Base-by-base conservation (phyloP, 257 asterid genomes). In the Echium plantagineum region DNA sequence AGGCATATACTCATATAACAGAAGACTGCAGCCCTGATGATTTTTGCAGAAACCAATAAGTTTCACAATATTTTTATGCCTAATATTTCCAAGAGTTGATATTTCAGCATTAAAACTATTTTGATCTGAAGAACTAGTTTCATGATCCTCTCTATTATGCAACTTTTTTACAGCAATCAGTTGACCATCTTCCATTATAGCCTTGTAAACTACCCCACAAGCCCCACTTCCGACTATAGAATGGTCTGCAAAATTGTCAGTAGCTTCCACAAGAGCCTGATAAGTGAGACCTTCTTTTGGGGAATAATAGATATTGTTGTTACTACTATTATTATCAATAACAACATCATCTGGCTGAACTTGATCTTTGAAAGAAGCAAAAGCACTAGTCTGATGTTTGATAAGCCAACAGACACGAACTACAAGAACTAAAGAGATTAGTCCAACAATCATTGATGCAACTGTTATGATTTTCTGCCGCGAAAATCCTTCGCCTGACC, bases 81-180 rank as follows among this genome's bases (percentile, higher is more conserved):
- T 74, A 38, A 89, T 89, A 26, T 76, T 77, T 61, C 94, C 97
- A 13, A 89, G 84, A 60, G 95, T 89, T 16, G 89, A 82, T 72
- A 89, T 81, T 69, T 89, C 97, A n/a, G 97, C 95, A 2, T 74
- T 83, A 60, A 89, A 89, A 66, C 97, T 86, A 67, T 73, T 83
- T 42, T 42, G 16, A 62, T 89, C 96, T 0, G 72, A 53, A 16
- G 85, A 21, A 53, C 57, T 53, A 53, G 57, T 74, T 4, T 77
- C 77, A n/a, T 80, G 83, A 60, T 83, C 94, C 58, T 88, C 89
- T 1, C 64, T 71, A 1, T 85, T 54, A 66, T 82, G 81, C 76
- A 86, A 46, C 72, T 74, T 85, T 63, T 89, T 89, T 21, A 89
- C 97, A 2, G 97, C 97, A 21, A 89, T 77, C 63, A 77, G 68